phyloP scores from a whole-genome alignment of 257 asterid genomes.

The Prunella vulgaris region DNA sequence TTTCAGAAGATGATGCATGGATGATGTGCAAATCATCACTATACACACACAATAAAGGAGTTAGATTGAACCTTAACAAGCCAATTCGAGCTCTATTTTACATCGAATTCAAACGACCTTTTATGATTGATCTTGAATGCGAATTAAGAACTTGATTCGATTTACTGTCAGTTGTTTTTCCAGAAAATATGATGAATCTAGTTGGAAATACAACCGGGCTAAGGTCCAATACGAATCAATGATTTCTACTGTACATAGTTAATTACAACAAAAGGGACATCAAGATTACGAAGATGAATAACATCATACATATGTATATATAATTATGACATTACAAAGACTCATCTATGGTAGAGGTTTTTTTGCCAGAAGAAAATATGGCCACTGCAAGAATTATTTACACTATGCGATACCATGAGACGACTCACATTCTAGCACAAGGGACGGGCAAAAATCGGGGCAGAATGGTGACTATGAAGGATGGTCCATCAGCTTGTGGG shows the following conservation, averaged over 20 bases:
- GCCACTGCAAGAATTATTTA: constrained; percentile 22
- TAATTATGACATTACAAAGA: constrained; percentile 22
- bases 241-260: constrained; percentile 36
- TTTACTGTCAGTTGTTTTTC: neutral
- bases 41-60: too few species aligned
- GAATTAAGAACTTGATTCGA: too few species aligned
- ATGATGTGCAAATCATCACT: too few species aligned
- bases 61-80: too few species aligned
- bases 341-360: constrained; percentile 19
- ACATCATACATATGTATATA: neutral
- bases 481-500: constrained; percentile 34
- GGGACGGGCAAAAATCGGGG: neutral
- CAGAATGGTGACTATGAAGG: constrained; percentile 26
- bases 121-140: too few species aligned
- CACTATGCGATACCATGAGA: neutral
- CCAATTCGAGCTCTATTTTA: too few species aligned
- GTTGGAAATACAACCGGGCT: neutral
- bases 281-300: neutral
- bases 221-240: constrained; percentile 10
- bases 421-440: too few species aligned
- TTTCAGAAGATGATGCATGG: too few species aligned
- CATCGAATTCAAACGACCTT: too few species aligned
- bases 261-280: constrained; percentile 22
- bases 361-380: constrained; percentile 18
- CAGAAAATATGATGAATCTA: neutral